These are phyloP conservation scores for Parietaria judaica DNA, from an alignment of 306 rosid species.

Conservation along the genomic window DNA sequence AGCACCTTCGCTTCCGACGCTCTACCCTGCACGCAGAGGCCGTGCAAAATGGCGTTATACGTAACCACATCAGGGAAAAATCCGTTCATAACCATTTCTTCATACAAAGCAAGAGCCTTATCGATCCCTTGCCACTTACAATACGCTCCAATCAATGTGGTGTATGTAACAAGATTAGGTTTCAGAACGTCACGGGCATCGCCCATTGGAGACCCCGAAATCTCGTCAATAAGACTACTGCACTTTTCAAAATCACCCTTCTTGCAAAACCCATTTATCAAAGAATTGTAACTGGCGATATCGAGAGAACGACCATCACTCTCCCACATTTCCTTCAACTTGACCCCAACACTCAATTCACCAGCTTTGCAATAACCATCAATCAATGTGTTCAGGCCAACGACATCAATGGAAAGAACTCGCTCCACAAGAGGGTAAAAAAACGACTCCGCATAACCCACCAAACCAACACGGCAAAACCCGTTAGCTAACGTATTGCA, in stretches of 20 bases:
- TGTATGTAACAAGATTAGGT: constrained; percentile 54
- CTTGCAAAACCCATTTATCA: constrained; percentile 55
- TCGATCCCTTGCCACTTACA: constrained; percentile 41
- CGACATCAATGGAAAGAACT: constrained; percentile 37
- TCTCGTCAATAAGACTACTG: constrained; percentile 33
- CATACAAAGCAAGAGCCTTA: constrained; percentile 55
- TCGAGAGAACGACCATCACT: constrained; percentile 34
- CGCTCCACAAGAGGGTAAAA: constrained; percentile 42
- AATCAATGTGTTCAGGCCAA: constrained; percentile 50
- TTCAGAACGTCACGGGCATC: constrained; percentile 26
- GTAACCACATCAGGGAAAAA: constrained; percentile 68
- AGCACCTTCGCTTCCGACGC: constrained; percentile 52
- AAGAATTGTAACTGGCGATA: constrained; percentile 57
- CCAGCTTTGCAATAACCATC: constrained; percentile 63
- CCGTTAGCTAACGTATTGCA: constrained; percentile 57
- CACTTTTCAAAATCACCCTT: constrained; percentile 43
- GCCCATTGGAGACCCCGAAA: constrained; percentile 28
- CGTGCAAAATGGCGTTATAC: constrained; percentile 53
- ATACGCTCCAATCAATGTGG: constrained; percentile 51
- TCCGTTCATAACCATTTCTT: constrained; percentile 63
- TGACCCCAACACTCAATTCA: constrained; percentile 35
- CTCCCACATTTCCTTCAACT: constrained; percentile 37
- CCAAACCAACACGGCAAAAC: constrained; percentile 49
- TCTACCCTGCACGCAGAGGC: constrained; percentile 70
- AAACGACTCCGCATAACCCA: constrained; percentile 52